A percentile compares a stretch with the other conserved stretches of the same genome.
Conservation (phyloP, 306 rosid species). For the Prunus mira region DNA sequence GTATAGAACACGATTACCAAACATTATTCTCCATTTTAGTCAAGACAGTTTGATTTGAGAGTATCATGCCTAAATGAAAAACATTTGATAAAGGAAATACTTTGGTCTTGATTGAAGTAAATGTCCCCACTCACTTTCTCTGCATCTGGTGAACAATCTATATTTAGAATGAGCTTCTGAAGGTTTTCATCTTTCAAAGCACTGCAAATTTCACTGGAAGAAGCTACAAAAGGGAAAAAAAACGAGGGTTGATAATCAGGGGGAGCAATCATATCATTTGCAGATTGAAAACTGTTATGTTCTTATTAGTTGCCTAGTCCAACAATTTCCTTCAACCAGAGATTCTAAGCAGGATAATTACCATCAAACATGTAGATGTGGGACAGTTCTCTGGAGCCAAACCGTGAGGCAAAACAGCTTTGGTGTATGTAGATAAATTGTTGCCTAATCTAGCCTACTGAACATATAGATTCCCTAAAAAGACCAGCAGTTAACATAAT, state of each 20-base stretch:
- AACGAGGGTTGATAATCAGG: background rate
- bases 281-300: background rate
- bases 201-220: conserved; percentile 62
- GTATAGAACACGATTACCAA: conserved; percentile 22
- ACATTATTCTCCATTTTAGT: background rate
- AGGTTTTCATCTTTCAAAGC: conserved; percentile 60
- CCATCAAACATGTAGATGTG: background rate
- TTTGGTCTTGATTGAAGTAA: background rate
- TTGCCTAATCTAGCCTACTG: background rate
- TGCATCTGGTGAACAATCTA: conserved; percentile 58
- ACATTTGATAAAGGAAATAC: background rate
- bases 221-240: conserved; percentile 50
- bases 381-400: background rate
- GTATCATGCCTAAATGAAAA: background rate
- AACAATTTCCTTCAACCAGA: conserved; percentile 1
- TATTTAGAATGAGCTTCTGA: conserved; percentile 49
- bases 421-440: background rate
- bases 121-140: conserved; percentile 46
- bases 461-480: background rate
- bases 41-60: background rate
- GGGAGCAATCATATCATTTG: background rate
- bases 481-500: background rate
- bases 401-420: background rate
- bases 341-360: background rate
- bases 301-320: background rate